Conservation (phyloP, 768 basidiomycete species). For the Leccinum rimulosum region DNA sequence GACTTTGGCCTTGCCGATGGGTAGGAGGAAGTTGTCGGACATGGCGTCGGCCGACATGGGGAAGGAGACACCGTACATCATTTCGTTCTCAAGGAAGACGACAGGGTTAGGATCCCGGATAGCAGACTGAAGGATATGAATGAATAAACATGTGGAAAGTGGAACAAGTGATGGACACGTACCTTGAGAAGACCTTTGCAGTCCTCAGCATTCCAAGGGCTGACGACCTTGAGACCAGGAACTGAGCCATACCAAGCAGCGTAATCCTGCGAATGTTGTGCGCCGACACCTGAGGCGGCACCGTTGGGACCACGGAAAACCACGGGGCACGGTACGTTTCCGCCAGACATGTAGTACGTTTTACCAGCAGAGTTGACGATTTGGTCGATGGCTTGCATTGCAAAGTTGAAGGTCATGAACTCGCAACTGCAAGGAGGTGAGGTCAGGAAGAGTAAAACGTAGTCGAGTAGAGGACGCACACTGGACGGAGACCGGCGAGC, state of each 20-base stretch:
- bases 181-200: conserved; percentile 98
- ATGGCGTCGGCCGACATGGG: conserved; percentile 93
- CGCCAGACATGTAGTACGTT: conserved; percentile 99
- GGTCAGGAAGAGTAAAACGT: conserved; percentile 7
- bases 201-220: conserved; percentile 98
- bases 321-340: conserved; percentile 96
- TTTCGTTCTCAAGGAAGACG: conserved; percentile 99
- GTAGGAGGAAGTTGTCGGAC: conserved; percentile 92
- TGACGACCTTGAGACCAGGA: conserved; percentile 96
- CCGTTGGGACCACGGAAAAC: conserved; percentile 99
- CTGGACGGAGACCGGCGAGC: conserved; percentile 88
- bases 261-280: conserved; percentile 98
- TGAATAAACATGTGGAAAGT: neutral
- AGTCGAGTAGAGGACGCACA: conserved; percentile 47
- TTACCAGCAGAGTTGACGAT: conserved; percentile 99
- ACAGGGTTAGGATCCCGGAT: conserved; percentile 99
- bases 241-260: conserved; percentile 92
- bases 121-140: conserved; percentile 57
- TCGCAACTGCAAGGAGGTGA: conserved; percentile 65
- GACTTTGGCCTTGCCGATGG: conserved; percentile 97
- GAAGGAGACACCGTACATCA: conserved; percentile 97
- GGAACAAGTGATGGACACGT: conserved; percentile 13
- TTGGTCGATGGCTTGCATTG: conserved; percentile 99
- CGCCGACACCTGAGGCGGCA: conserved; percentile 93
- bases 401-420: conserved; percentile 99